Percentiles rank a stretch among this genome's conserved stretches.
These are phyloP conservation scores for Acanthamoeba quina DNA, from an alignment of 208 protist genomes.

Conservation along the genomic window DNA sequence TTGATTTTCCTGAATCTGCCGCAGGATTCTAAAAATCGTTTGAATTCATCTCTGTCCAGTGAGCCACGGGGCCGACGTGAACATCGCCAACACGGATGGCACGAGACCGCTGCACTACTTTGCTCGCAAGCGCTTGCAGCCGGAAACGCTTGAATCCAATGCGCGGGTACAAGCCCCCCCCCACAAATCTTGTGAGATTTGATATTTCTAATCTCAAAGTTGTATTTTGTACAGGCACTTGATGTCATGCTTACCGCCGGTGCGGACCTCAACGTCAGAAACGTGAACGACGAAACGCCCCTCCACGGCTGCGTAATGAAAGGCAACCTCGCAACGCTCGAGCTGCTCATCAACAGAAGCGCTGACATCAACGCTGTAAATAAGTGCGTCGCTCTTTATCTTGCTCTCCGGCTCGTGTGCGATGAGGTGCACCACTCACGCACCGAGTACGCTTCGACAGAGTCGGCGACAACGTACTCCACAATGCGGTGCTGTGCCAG, in stretches of 20 bases:
- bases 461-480: slow-evolving; percentile 49
- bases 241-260: slow-evolving; percentile 11
- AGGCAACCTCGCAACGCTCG: background rate
- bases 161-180: background rate
- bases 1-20: background rate
- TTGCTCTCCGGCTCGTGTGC: background rate
- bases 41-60: background rate
- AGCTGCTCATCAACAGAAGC: slow-evolving; percentile 56
- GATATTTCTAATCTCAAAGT: background rate
- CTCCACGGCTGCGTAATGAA: slow-evolving; percentile 44
- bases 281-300: slow-evolving; percentile 45
- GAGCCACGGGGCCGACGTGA: background rate
- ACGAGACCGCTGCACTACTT: slow-evolving; percentile 64
- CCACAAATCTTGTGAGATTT: background rate
- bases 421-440: background rate
- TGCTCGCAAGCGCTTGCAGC: background rate
- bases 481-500: slow-evolving; percentile 9
- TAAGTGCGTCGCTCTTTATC: background rate
- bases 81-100: background rate
- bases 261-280: slow-evolving; percentile 55
- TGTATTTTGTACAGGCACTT: background rate
- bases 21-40: background rate
- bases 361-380: slow-evolving; percentile 42
- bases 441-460: background rate
- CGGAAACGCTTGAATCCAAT: slow-evolving; percentile 19